A percentile compares a stretch with the other conserved stretches of the same genome.
Conservation (phyloP, 345 rosid genomes). For the Reutealis trisperma region DNA sequence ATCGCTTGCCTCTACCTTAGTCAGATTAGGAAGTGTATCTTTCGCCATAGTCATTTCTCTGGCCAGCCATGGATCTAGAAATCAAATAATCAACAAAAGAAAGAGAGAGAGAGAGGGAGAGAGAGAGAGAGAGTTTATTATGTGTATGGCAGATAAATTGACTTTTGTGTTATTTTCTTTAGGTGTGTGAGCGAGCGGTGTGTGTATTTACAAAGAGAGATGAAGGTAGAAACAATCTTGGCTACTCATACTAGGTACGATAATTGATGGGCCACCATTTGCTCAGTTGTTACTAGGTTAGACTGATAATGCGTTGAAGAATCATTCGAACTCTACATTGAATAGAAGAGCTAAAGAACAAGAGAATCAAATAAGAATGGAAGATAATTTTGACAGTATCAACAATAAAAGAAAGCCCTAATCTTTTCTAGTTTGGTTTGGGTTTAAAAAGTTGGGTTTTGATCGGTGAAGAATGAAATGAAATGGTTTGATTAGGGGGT, state of each 20-base stretch:
- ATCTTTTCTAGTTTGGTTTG: conserved; percentile 9
- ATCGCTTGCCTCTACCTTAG: conserved; percentile 37
- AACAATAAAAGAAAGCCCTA: conserved; percentile 20
- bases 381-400: no score
- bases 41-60: conserved; percentile 35
- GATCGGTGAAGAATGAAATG: conserved; percentile 1
- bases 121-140: neutral
- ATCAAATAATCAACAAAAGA: neutral
- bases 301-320: no score
- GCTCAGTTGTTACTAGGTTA: no score
- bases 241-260: no score
- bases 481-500: conserved; percentile 3
- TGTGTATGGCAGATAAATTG: neutral
- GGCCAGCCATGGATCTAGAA: conserved; percentile 32
- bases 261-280: no score
- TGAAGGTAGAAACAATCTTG: no score
- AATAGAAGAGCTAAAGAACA: no score
- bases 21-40: conserved; percentile 32
- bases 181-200: neutral
- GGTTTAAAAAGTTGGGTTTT: conserved; percentile 11
- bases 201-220: neutral
- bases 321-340: no score
- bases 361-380: no score
- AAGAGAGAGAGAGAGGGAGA: neutral
- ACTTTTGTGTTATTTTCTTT: neutral